A percentile compares a stretch with the other conserved stretches of the same genome.
Conservation (phyloP, 1,284 basidiomycete species). For the Porphyrellus sp. region DNA sequence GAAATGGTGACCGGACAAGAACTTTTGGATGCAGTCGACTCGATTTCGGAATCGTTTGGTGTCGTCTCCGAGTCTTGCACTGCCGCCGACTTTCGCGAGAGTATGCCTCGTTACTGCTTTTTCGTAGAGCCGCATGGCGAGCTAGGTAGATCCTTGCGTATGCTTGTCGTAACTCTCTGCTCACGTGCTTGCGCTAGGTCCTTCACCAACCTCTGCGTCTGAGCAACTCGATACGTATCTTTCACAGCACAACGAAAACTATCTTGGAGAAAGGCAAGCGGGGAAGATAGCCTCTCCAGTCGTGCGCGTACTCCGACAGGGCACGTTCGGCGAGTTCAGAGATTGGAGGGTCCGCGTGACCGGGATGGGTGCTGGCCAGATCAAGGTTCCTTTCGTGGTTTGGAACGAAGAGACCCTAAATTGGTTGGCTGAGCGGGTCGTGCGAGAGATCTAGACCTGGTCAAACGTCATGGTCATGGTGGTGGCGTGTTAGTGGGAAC, state of each 20-base stretch:
- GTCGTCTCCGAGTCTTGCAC: slow-evolving; percentile 21
- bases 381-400: slow-evolving; percentile 23
- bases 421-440: slow-evolving; percentile 15
- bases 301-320: slow-evolving; percentile 17
- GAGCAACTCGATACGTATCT: slow-evolving; percentile 12
- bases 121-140: slow-evolving; percentile 20
- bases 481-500: neutral
- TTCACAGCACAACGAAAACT: slow-evolving; percentile 18
- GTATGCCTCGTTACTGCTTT: slow-evolving; percentile 19
- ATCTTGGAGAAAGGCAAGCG: slow-evolving; percentile 8
- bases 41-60: slow-evolving; percentile 15
- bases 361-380: slow-evolving; percentile 13
- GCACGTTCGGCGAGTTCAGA: slow-evolving; percentile 23
- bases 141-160: slow-evolving; percentile 1
- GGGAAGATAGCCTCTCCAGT: slow-evolving; percentile 8
- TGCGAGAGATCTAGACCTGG: slow-evolving; percentile 10
- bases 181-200: neutral
- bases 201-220: slow-evolving; percentile 1
- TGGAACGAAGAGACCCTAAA: slow-evolving; percentile 10
- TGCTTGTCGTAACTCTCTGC: neutral
- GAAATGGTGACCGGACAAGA: slow-evolving; percentile 22
- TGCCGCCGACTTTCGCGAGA: slow-evolving; percentile 17
- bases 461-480: too few species aligned
- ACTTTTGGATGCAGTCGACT: slow-evolving; percentile 14
- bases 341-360: slow-evolving; percentile 17